Evolutionary conservation across 148 eudicot species (phyloP).

Genomic region (Rhododendron ovatum): DNA sequence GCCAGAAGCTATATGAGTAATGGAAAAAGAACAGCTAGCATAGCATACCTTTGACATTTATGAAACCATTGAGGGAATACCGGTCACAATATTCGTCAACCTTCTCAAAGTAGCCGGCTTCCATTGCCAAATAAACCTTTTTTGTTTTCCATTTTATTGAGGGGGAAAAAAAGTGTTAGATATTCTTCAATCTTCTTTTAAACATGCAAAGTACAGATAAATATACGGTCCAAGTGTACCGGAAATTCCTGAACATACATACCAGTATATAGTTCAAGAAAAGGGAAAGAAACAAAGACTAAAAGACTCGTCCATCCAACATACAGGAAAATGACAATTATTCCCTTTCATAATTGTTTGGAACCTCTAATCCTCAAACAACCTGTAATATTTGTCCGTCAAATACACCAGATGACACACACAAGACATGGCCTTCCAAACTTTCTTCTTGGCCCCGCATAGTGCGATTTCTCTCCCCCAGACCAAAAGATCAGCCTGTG

Average conservation of each 20-base stretch:
- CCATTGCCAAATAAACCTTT: constrained; percentile 97
- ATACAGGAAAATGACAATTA: background rate
- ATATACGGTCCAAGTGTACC: background rate
- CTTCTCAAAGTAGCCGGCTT: constrained; percentile 94
- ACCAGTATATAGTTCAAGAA: background rate
- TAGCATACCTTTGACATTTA: constrained; percentile 50
- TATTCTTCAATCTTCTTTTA: background rate
- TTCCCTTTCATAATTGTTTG: background rate
- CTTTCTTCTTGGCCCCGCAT: background rate
- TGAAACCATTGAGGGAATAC: constrained; percentile 74
- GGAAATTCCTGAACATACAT: background rate
- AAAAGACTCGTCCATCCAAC: background rate
- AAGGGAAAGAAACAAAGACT: background rate
- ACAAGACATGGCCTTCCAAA: background rate
- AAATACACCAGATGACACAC: background rate
- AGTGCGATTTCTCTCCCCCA: background rate
- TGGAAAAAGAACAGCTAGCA: constrained; percentile 6
- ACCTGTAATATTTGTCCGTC: background rate
- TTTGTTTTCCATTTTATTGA: background rate
- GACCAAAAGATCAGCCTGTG: background rate
- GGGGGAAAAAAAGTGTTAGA: background rate
- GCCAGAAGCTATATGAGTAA: background rate
- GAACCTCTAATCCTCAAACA: background rate
- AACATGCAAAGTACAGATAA: background rate
- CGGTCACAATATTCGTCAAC: constrained; percentile 86